phyloP scores from a whole-genome alignment of 805 yeast genomes.

The Brettanomyces sp. region DNA sequence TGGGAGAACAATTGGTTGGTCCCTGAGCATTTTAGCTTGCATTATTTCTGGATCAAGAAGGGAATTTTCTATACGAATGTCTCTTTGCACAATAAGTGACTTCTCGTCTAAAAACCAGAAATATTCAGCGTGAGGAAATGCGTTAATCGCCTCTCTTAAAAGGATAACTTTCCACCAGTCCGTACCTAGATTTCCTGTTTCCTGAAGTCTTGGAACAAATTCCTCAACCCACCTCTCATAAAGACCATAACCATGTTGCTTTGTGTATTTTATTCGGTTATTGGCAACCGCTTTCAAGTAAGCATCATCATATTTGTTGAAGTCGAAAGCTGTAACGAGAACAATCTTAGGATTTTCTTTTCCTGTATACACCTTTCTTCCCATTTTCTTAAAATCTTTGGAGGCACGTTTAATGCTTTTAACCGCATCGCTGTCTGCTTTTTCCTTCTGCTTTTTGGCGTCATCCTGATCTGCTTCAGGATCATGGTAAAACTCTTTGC shows the following conservation, averaged over 20 bases:
- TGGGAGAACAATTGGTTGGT: constrained; percentile 66
- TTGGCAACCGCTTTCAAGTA: constrained; percentile 65
- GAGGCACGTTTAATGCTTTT: constrained; percentile 31
- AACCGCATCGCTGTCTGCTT: constrained; percentile 38
- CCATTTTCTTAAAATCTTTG: constrained; percentile 55
- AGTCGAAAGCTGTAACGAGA: constrained; percentile 73
- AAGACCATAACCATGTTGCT: constrained; percentile 68
- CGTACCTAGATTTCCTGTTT: constrained; percentile 31
- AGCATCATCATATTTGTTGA: constrained; percentile 49
- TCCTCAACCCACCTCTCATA: constrained; percentile 84
- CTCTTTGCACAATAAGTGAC: constrained; percentile 65
- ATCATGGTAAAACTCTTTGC: constrained; percentile 32
- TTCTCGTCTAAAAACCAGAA: constrained; percentile 83
- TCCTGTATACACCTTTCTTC: constrained; percentile 41
- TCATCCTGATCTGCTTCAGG: constrained; percentile 31
- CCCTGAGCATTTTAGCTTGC: constrained; percentile 54
- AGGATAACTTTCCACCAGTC: constrained; percentile 58
- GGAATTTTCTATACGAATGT: constrained; percentile 49
- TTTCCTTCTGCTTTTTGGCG: constrained; percentile 22
- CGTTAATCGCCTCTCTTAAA: constrained; percentile 83
- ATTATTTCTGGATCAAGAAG: constrained; percentile 53
- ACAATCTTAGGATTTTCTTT: constrained; percentile 53
- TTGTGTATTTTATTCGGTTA: constrained; percentile 84
- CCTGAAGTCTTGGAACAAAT: constrained; percentile 52
- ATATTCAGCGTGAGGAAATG: constrained; percentile 85